These are phyloP conservation scores for Cystofilobasidium macerans DNA, from an alignment of 768 basidiomycete genomes.

Conservation along the genomic window DNA sequence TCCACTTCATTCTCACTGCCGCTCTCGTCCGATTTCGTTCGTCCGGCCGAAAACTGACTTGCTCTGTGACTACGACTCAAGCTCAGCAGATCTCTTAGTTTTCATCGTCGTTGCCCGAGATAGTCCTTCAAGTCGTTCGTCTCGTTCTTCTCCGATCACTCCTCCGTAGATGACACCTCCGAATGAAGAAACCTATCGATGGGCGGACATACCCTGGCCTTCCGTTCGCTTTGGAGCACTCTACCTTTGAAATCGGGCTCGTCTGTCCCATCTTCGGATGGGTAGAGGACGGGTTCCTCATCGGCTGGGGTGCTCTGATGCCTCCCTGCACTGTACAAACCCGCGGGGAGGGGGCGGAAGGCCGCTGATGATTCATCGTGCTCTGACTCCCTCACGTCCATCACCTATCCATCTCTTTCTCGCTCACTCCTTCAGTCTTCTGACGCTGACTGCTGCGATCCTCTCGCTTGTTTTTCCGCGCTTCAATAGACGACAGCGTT, in stretches of 20 bases:
- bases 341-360: background rate
- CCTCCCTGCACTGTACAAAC: background rate
- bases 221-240: background rate
- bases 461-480: too few species aligned
- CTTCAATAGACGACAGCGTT: too few species aligned
- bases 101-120: background rate
- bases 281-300: background rate
- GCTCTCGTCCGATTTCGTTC: background rate
- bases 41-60: too few species aligned
- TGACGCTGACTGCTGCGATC: too few species aligned
- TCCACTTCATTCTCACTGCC: background rate
- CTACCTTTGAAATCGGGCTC: background rate
- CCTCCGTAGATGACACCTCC: background rate
- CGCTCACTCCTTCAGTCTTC: too few species aligned
- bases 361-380: background rate
- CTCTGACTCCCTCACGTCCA: too few species aligned
- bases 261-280: background rate
- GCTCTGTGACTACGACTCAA: too few species aligned
- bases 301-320: background rate
- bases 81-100: too few species aligned
- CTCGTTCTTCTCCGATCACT: background rate
- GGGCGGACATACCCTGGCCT: background rate
- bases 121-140: constrained; percentile 2
- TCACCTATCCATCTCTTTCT: too few species aligned
- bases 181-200: background rate